phyloP scores from a whole-genome alignment of 148 eudicot genomes.

The Rhododendron vialii region DNA sequence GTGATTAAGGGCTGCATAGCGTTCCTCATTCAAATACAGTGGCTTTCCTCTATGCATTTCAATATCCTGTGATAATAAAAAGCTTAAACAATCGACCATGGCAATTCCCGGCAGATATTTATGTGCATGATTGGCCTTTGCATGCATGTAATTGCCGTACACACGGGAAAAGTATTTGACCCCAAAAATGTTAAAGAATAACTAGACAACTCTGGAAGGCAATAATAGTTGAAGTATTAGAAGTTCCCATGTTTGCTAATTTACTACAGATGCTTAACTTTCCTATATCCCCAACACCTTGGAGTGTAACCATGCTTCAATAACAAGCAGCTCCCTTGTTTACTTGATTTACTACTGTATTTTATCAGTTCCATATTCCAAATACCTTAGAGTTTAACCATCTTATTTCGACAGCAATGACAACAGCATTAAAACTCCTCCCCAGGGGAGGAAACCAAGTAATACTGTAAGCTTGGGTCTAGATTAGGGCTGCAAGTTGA shows the following conservation, averaged over 20 bases:
- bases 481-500: not conserved
- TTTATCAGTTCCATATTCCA: not conserved
- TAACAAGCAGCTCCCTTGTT: not conserved
- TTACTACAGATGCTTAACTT: not conserved
- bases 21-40: conserved; percentile 78
- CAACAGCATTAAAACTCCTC: not conserved
- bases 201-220: not conserved
- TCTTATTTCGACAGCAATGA: not conserved
- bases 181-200: not conserved
- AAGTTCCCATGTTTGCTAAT: not conserved
- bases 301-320: not conserved
- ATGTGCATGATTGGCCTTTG: not conserved
- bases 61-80: conserved; percentile 53
- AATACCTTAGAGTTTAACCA: not conserved
- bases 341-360: not conserved
- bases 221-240: not conserved
- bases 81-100: not conserved
- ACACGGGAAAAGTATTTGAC: not conserved
- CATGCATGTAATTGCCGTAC: not conserved
- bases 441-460: not conserved
- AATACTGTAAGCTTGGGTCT: not conserved
- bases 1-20: conserved; percentile 82
- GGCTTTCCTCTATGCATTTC: conserved; percentile 89
- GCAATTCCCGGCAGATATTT: not conserved
- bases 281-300: not conserved